Conservation (phyloP, 106 monocot species). For the Phalaenopsis equestris region DNA sequence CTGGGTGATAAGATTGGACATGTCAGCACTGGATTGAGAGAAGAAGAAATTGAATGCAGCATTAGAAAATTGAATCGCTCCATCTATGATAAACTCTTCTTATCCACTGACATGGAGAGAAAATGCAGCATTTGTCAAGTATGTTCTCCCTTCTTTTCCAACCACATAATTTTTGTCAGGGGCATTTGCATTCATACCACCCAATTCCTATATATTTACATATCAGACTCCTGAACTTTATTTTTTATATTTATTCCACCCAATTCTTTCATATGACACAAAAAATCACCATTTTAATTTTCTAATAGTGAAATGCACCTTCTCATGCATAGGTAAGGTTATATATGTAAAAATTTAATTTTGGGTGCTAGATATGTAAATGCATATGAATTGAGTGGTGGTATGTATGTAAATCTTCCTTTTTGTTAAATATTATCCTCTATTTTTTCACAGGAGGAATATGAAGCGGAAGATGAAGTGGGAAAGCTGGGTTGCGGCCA, state of each 20-base stretch:
- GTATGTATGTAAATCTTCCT: background rate
- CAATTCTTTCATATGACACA: no score
- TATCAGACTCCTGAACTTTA: no score
- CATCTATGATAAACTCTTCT: constrained; percentile 23
- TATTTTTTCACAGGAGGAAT: constrained; percentile 65
- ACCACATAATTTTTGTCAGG: no score
- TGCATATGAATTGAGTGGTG: no score
- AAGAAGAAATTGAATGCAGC: constrained; percentile 67
- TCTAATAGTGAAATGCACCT: no score
- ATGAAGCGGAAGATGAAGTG: constrained; percentile 65
- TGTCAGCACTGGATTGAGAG: constrained; percentile 86
- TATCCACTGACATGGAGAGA: constrained; percentile 41
- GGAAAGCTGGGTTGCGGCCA: constrained; percentile 81
- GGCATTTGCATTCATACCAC: no score
- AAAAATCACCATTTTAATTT: no score
- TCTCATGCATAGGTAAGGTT: no score
- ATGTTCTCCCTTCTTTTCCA: constrained; percentile 1
- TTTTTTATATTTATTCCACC: no score
- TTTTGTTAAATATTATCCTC: constrained; percentile 53
- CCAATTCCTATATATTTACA: no score
- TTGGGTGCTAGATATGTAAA: no score
- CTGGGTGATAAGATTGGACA: constrained; percentile 83
- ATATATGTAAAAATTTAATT: no score
- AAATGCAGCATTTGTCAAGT: constrained; percentile 97
- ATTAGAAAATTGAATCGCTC: constrained; percentile 54